Evolutionary conservation across 768 basidiomycete genomes (phyloP).

Genomic region (Leccinum ochraceum): DNA sequence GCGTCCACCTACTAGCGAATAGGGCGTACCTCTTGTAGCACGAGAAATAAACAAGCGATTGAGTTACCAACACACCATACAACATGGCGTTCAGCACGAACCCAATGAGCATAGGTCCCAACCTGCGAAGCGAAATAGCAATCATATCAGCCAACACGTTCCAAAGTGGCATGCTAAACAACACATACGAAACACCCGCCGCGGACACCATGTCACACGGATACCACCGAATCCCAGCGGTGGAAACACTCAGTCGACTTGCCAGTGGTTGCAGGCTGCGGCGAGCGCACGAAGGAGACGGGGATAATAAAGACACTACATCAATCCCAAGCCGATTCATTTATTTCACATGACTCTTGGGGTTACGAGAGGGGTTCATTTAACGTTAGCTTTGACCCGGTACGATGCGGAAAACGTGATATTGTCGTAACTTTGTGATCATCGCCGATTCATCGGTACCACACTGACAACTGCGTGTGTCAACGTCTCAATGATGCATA

Average conservation of each 20-base stretch:
- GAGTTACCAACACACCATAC: conserved; percentile 37
- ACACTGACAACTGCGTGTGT: background rate
- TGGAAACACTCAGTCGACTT: conserved; percentile 8
- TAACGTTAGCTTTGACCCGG: conserved; percentile 15
- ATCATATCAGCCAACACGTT: background rate
- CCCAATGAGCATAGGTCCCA: conserved; percentile 39
- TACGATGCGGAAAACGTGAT: conserved; percentile 6
- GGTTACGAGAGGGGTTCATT: conserved; percentile 24
- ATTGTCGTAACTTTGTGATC: background rate
- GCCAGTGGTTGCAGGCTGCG: background rate
- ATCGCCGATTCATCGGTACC: background rate
- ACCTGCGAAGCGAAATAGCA: conserved; percentile 16
- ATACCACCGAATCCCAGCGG: conserved; percentile 10
- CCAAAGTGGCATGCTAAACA: background rate
- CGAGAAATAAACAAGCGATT: conserved; percentile 35
- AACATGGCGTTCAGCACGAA: conserved; percentile 37
- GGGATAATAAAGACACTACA: conserved; percentile 3
- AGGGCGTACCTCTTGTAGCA: conserved; percentile 28
- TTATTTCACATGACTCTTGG: conserved; percentile 12
- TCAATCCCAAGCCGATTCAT: background rate
- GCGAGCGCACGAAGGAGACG: conserved; percentile 4
- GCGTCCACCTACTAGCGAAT: background rate
- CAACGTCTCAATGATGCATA: background rate
- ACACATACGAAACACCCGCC: conserved; percentile 26
- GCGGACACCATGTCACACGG: conserved; percentile 17